Evolutionary conservation across 257 asterid genomes (phyloP).

Genomic region (Solanum medicagineum): DNA sequence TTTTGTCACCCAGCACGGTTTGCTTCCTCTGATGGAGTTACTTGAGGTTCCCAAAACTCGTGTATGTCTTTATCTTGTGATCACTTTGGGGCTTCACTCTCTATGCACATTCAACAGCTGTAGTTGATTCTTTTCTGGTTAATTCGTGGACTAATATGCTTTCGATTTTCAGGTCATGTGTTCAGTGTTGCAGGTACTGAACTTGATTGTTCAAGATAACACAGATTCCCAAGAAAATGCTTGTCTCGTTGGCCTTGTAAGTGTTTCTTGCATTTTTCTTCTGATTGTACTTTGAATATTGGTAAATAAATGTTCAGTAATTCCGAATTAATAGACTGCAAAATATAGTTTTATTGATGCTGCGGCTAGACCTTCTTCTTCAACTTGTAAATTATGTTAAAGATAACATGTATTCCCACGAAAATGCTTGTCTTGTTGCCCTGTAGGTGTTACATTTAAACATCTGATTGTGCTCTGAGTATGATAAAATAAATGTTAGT

Average conservation of each 20-base stretch:
- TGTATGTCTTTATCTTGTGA: slow-evolving; percentile 36
- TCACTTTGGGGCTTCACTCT: not conserved
- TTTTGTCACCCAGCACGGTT: slow-evolving; percentile 90
- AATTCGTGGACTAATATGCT: not conserved
- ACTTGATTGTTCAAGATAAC: slow-evolving; percentile 82
- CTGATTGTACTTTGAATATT: not conserved
- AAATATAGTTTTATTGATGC: not conserved
- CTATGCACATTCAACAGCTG: not conserved
- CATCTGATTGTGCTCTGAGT: not conserved
- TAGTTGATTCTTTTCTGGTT: not conserved
- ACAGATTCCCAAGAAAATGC: slow-evolving; percentile 94
- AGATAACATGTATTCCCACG: slow-evolving; percentile 77
- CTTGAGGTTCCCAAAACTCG: slow-evolving; percentile 85
- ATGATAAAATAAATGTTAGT: not conserved
- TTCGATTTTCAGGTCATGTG: slow-evolving; percentile 53
- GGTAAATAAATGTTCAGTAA: not conserved
- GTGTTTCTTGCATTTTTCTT: slow-evolving; percentile 17
- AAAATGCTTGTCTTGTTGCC: slow-evolving; percentile 87
- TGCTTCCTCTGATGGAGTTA: slow-evolving; percentile 87
- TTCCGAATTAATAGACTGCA: not conserved
- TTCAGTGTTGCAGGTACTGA: slow-evolving; percentile 85
- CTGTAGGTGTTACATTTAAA: slow-evolving; percentile 41
- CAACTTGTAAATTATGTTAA: slow-evolving; percentile 17
- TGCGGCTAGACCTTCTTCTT: not conserved
- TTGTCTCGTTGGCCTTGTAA: slow-evolving; percentile 94